These are phyloP conservation scores for Circinella minor DNA, from an alignment of 371 early-diverging fungal genomes.

Conservation along the genomic window DNA sequence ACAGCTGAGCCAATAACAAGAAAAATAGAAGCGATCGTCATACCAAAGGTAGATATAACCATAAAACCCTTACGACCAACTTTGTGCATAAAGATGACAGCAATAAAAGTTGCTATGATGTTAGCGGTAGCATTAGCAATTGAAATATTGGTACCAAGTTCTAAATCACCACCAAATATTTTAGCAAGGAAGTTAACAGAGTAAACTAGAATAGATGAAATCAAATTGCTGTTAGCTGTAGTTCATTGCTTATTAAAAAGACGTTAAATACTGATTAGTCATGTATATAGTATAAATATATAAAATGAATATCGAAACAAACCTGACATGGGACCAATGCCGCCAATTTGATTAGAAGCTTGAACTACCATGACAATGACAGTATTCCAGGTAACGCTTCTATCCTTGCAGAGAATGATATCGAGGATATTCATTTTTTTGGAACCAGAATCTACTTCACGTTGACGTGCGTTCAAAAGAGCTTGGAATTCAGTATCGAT, in stretches of 20 bases:
- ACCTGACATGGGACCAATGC: constrained; percentile 55
- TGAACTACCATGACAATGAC: constrained; percentile 51
- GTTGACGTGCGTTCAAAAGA: constrained; percentile 43
- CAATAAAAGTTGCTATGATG: constrained; percentile 39
- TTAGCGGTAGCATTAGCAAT: constrained; percentile 48
- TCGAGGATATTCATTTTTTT: constrained; percentile 44
- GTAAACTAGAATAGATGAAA: constrained; percentile 11
- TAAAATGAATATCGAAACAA: no score
- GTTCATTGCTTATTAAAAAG: no score
- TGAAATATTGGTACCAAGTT: constrained; percentile 42
- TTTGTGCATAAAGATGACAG: constrained; percentile 41
- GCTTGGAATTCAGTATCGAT: constrained; percentile 43
- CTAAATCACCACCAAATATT: constrained; percentile 29
- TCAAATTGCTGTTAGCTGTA: no score
- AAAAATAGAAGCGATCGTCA: constrained; percentile 38
- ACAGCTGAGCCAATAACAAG: constrained; percentile 41
- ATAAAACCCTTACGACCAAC: constrained; percentile 54
- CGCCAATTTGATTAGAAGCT: constrained; percentile 52
- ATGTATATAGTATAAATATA: no score
- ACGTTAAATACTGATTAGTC: no score
- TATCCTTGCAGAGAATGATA: constrained; percentile 41
- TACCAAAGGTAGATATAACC: constrained; percentile 45
- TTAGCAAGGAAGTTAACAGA: constrained; percentile 44
- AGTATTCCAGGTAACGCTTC: constrained; percentile 37
- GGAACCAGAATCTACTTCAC: constrained; percentile 31